These are phyloP conservation scores for Fusarium solani-melongenae DNA, from an alignment of 2,329 filamentous ascomycete genomes.

Conservation along the genomic window DNA sequence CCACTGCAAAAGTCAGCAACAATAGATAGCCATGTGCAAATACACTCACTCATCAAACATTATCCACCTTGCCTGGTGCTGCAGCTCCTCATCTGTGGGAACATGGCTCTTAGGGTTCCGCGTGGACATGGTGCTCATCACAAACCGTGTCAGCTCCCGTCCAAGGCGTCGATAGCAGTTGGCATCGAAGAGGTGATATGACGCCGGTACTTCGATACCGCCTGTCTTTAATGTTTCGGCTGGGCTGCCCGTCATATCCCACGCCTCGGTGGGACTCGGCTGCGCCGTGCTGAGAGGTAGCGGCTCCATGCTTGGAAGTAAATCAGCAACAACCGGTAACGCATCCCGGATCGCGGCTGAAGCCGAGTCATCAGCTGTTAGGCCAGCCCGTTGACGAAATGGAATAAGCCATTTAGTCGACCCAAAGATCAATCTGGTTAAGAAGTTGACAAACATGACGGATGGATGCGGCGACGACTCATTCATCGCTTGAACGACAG, in stretches of 20 bases:
- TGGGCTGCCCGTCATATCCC: neutral
- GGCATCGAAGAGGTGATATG: slow-evolving; percentile 23
- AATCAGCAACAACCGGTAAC: neutral
- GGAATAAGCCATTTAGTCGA: slow-evolving; percentile 4
- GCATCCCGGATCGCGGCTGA: neutral
- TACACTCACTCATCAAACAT: slow-evolving; percentile 39
- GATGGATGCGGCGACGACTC: neutral
- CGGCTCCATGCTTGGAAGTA: neutral
- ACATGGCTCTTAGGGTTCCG: slow-evolving; percentile 37
- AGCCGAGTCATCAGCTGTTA: neutral
- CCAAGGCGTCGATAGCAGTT: slow-evolving; percentile 35
- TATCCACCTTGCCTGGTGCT: slow-evolving; percentile 47
- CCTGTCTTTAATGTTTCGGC: neutral
- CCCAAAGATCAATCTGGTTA: neutral
- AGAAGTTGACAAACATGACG: neutral
- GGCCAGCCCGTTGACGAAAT: slow-evolving; percentile 1
- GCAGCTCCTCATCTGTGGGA: slow-evolving; percentile 49
- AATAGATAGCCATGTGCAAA: neutral
- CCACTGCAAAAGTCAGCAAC: slow-evolving; percentile 29
- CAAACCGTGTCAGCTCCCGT: slow-evolving; percentile 35
- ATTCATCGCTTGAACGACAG: slow-evolving; percentile 2
- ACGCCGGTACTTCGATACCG: neutral
- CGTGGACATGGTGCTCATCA: slow-evolving; percentile 40
- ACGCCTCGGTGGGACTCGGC: neutral
- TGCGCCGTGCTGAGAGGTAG: neutral